Percentiles rank a stretch among this genome's conserved stretches.
Evolutionary conservation across 768 basidiomycete genomes (phyloP).

Genomic region (Tricholoma sp.): DNA sequence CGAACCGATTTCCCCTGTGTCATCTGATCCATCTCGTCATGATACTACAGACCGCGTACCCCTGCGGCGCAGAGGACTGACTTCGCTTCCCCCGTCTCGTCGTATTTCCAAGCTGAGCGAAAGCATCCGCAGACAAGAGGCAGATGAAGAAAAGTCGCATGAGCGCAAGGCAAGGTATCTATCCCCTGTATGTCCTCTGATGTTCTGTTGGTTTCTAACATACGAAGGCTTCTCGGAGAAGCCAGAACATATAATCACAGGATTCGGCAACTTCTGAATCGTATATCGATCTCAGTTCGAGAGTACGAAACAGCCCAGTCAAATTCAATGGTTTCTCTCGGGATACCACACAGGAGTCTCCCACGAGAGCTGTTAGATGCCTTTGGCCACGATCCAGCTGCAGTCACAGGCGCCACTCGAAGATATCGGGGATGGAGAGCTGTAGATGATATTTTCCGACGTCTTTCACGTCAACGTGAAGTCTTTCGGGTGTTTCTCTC

Average conservation of each 20-base stretch:
- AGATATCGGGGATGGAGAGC: constrained; percentile 61
- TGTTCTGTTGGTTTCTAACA: neutral
- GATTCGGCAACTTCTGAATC: constrained; percentile 64
- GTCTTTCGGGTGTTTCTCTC: constrained; percentile 45
- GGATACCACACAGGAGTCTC: constrained; percentile 41
- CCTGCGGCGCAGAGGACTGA: constrained; percentile 21
- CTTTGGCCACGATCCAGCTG: constrained; percentile 71
- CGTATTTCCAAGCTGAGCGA: constrained; percentile 20
- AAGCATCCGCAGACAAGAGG: constrained; percentile 31
- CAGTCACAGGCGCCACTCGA: constrained; percentile 64
- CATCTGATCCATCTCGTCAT: constrained; percentile 25
- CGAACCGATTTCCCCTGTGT: neutral
- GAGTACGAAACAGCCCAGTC: constrained; percentile 63
- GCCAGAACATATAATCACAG: constrained; percentile 57
- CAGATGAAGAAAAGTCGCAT: constrained; percentile 50
- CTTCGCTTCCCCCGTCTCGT: constrained; percentile 22
- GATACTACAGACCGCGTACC: constrained; percentile 29
- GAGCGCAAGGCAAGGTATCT: constrained; percentile 52
- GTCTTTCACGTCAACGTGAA: constrained; percentile 57
- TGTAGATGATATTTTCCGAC: constrained; percentile 69
- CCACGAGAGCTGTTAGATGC: constrained; percentile 69
- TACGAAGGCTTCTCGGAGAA: constrained; percentile 54
- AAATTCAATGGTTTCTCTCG: constrained; percentile 44
- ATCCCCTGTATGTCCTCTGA: neutral
- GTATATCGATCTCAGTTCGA: constrained; percentile 53